Evolutionary conservation across 495 filamentous ascomycete genomes (phyloP).

Genomic region (Penicillium flavigenum): DNA sequence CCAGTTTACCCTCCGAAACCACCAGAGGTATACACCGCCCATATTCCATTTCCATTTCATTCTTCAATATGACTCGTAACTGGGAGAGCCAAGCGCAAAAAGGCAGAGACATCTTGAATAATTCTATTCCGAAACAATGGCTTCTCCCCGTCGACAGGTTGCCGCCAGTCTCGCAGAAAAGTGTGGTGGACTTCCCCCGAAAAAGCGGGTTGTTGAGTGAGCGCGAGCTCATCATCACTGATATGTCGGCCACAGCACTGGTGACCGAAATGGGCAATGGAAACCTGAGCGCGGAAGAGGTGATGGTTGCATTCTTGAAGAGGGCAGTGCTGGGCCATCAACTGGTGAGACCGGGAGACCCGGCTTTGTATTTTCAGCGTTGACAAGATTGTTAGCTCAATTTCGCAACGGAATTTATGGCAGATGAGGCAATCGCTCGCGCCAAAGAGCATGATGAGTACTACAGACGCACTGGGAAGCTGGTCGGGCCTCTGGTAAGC

Average conservation of each 20-base stretch:
- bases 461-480: conserved; percentile 35
- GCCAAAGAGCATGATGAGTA: conserved; percentile 59
- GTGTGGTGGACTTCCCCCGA: conserved; percentile 44
- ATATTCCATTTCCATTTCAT: neutral
- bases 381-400: conserved; percentile 41
- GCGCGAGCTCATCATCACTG: conserved; percentile 59
- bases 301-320: conserved; percentile 62
- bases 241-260: conserved; percentile 53
- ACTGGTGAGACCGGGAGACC: conserved; percentile 32
- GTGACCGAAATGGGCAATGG: conserved; percentile 48
- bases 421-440: conserved; percentile 58
- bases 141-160: conserved; percentile 31
- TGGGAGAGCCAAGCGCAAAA: conserved; percentile 39
- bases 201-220: conserved; percentile 50
- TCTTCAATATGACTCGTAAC: conserved; percentile 26
- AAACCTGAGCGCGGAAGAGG: conserved; percentile 54
- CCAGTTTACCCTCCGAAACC: neutral
- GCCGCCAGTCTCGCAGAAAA: conserved; percentile 31
- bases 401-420: conserved; percentile 68
- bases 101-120: conserved; percentile 34
- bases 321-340: conserved; percentile 61
- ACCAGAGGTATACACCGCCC: neutral
- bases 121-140: conserved; percentile 45
- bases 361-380: neutral
- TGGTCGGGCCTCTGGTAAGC: conserved; percentile 42